Conservation (phyloP, 164 flowering plant genomes). For the Brasenia schreberi region DNA sequence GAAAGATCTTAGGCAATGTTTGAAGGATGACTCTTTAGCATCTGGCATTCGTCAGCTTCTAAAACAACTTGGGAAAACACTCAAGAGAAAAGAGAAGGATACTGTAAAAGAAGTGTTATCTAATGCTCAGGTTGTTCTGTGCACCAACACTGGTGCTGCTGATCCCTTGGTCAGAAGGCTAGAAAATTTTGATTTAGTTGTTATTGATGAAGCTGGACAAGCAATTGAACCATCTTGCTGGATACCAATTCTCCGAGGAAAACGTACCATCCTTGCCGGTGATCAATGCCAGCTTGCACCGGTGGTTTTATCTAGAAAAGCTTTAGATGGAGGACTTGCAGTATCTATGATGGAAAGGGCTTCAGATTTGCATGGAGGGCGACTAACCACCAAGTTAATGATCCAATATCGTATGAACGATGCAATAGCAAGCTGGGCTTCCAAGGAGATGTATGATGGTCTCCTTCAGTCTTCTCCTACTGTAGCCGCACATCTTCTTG, state of each 20-base stretch:
- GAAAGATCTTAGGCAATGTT: slow-evolving; percentile 61
- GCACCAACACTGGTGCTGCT: slow-evolving; percentile 85
- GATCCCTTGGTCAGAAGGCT: slow-evolving; percentile 64
- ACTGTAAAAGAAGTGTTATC: slow-evolving; percentile 59
- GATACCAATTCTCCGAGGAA: slow-evolving; percentile 86
- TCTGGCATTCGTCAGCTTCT: slow-evolving; percentile 93
- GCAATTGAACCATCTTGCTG: slow-evolving; percentile 92
- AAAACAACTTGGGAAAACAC: slow-evolving; percentile 65
- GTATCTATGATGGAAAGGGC: slow-evolving; percentile 76
- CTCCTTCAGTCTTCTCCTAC: slow-evolving; percentile 45
- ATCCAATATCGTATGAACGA: slow-evolving; percentile 87
- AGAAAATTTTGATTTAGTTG: slow-evolving; percentile 66
- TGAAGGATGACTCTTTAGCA: slow-evolving; percentile 82
- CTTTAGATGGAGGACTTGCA: slow-evolving; percentile 89
- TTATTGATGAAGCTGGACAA: slow-evolving; percentile 91
- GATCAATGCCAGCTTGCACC: slow-evolving; percentile 93
- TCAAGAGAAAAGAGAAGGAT: slow-evolving; percentile 82
- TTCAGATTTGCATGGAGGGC: slow-evolving; percentile 48
- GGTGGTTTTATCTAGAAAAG: slow-evolving; percentile 67
- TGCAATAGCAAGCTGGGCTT: slow-evolving; percentile 88
- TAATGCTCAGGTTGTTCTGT: slow-evolving; percentile 72
- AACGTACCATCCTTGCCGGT: slow-evolving; percentile 77
- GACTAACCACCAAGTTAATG: slow-evolving; percentile 54
- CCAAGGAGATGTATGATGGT: slow-evolving; percentile 91
- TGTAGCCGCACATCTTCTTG: slow-evolving; percentile 70